Percentiles rank a stretch among this genome's conserved stretches.
These are phyloP conservation scores for Phytophthora pistaciae DNA, from an alignment of 352 stramenopile species.

Conservation along the genomic window DNA sequence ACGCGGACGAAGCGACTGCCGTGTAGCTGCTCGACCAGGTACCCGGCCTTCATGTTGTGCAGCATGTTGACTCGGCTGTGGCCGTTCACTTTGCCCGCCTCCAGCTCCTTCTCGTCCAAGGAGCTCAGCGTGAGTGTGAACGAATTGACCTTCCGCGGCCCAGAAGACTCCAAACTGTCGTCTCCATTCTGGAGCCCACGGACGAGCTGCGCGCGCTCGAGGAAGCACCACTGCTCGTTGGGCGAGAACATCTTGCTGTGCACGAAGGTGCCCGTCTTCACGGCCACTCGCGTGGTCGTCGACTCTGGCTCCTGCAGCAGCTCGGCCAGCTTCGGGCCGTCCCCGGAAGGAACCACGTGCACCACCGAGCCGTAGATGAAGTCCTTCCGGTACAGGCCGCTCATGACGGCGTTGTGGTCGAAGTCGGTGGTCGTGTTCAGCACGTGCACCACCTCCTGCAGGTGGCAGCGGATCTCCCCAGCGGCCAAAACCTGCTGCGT, in stretches of 20 bases:
- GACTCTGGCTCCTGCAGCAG: constrained; percentile 22
- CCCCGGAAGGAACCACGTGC: constrained; percentile 25
- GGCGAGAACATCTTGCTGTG: constrained; percentile 43
- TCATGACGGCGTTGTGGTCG: constrained; percentile 44
- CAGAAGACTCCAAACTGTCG: background rate
- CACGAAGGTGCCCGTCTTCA: constrained; percentile 52
- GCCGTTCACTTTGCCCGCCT: constrained; percentile 33
- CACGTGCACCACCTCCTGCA: constrained; percentile 39
- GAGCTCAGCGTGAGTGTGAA: constrained; percentile 48
- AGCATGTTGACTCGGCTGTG: constrained; percentile 39
- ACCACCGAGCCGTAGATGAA: constrained; percentile 50
- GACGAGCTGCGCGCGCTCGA: constrained; percentile 37
- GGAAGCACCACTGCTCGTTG: constrained; percentile 60
- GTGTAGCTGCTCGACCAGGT: constrained; percentile 41
- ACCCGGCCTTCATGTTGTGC: constrained; percentile 35
- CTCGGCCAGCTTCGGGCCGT: constrained; percentile 16
- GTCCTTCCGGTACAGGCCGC: constrained; percentile 34
- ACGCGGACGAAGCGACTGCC: constrained; percentile 38
- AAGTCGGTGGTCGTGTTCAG: constrained; percentile 29
- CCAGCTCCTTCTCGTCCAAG: constrained; percentile 43
- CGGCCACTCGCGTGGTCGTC: constrained; percentile 26
- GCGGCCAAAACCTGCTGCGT: constrained; percentile 34
- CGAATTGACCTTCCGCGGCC: constrained; percentile 15
- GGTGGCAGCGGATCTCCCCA: constrained; percentile 35
- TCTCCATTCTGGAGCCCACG: background rate